These are phyloP conservation scores for Diversispora epigaea DNA, from an alignment of 192 early-diverging fungal species.

Conservation along the genomic window DNA sequence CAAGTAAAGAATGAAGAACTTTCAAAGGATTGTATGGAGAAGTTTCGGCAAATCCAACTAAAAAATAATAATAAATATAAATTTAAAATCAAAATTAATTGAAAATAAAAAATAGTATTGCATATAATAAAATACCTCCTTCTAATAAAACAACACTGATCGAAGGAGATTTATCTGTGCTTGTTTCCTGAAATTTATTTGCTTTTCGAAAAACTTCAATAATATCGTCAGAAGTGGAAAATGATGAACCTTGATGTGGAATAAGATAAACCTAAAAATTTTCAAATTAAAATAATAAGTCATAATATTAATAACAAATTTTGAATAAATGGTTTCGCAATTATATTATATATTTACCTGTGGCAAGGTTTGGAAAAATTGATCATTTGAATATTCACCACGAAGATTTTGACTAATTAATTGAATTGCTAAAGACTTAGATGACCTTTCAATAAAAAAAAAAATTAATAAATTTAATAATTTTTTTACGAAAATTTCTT, in stretches of 20 bases:
- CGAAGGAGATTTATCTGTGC: conserved; percentile 1
- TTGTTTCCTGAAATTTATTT: conserved; percentile 3
- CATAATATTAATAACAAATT: too few species aligned
- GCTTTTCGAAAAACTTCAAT: conserved; percentile 26
- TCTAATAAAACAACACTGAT: conserved; percentile 24
- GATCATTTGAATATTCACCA: conserved; percentile 24
- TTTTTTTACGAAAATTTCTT: not conserved
- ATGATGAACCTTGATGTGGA: conserved; percentile 30
- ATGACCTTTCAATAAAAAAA: not conserved
- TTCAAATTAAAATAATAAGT: too few species aligned
- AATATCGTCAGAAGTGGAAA: conserved; percentile 29
- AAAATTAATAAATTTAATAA: not conserved
- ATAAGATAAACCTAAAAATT: conserved; percentile 1
- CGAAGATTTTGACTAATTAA: conserved; percentile 29
- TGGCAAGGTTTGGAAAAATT: conserved; percentile 26
- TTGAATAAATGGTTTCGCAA: too few species aligned
- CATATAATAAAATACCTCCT: not conserved
- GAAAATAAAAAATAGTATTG: not conserved
- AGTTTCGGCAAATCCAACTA: conserved; percentile 23
- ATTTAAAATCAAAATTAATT: not conserved
- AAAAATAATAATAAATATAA: not conserved
- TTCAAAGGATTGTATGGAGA: conserved; percentile 27
- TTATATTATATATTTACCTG: not conserved
- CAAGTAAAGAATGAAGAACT: conserved; percentile 21
- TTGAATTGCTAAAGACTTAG: conserved; percentile 20